Base-by-base conservation (phyloP, 2,329 filamentous ascomycete genomes). In the Ceratocystis eucalypticola region DNA sequence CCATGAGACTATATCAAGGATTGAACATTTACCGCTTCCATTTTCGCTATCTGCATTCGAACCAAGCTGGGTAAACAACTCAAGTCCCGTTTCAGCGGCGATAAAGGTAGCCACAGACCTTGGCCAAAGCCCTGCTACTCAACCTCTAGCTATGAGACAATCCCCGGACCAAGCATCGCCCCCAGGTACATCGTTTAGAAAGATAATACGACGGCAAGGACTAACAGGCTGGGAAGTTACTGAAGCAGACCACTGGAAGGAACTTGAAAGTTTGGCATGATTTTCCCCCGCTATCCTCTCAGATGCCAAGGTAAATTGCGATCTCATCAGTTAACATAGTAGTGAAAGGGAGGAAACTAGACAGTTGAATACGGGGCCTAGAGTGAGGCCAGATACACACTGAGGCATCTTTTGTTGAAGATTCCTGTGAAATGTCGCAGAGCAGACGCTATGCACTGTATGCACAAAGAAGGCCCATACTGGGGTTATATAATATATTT, bases 181-280 rank as follows among this genome's bases (percentile, higher is more conserved):
- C 22, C n/a, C 62, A 17, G 28, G n/a, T 12, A 6, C 25, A 20
- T 20, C 28, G n/a, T 33, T 62, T 4, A 30, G 59, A 33, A 62
- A 62, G 59, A 28, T 6, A 2, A 41, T 22, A 30, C 45, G 46
- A 3, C 28, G 46, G n/a, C 48, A 28, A 37, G 46, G 53, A 1
- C 30, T 12, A 7, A 20, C 4, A 6, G 62, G 45, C 20, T 64
- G 46, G 62, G 30, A 37, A 10, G 22, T 64, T 25, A 22, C 46
- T 5, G 41, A n/a, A 53, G 62, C 48, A 17, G 62, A 64, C 2
- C 62, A 64, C 30, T 64, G 62, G 62, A 55, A 64, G 37, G 62
- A 64, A 37, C 50, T 64, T 20, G 50, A 53, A 53, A 33, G 50
- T 25, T 37, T 53, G 28, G 28, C 20, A 33, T n/a, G 33, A 1